Base-by-base conservation (phyloP, 495 filamentous ascomycete genomes). In the Talaromyces wortmannii region DNA sequence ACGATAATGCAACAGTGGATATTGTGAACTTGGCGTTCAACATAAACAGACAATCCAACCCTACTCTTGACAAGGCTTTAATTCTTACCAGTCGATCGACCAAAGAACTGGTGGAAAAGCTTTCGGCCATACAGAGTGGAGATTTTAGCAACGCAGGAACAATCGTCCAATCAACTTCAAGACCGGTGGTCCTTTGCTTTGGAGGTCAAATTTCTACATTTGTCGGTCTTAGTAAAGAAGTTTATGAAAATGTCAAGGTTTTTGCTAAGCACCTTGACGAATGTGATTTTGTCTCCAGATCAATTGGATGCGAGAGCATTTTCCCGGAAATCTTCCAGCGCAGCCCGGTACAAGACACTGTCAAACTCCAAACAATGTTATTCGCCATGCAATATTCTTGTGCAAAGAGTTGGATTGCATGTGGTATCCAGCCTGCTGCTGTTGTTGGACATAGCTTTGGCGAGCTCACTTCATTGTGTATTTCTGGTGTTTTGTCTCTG, bases 181-280 rank as follows among this genome's bases (percentile, higher is more conserved):
- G 53, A 10, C 73, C 78, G 0, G 67, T 81, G 0, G 59, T 84
- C 3, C 59, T 84, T 0, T 80, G 76, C 56, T 83, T 84, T 46
- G 79, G 80, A 3, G 79, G 79, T 6, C 80, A 84, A 55, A 61
- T 71, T 0, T 76, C 74, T 0, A 72, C 53, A 0, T 76, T 55
- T 18, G 58, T 82, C 0, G 77, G 78, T 0, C 54, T 83, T 0
- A 63, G 75, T 45, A 56, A 61, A 7, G 10, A 52, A 1, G 7
- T 79, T 1, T 80, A 72, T 40, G 59, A 77, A 1, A 46, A 54
- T 0, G 52, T 68, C 1, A 55, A 51, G 0, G 17, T 82, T 2
- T 53, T 81, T 0, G 67, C 70, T 10, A 57, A 50, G 0, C 58
- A 83, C 57, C 57, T 85, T 0, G 63, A 78, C 31, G 31, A 62